Conservation (phyloP, 208 protist species). For the Leishmania aethiopica region DNA sequence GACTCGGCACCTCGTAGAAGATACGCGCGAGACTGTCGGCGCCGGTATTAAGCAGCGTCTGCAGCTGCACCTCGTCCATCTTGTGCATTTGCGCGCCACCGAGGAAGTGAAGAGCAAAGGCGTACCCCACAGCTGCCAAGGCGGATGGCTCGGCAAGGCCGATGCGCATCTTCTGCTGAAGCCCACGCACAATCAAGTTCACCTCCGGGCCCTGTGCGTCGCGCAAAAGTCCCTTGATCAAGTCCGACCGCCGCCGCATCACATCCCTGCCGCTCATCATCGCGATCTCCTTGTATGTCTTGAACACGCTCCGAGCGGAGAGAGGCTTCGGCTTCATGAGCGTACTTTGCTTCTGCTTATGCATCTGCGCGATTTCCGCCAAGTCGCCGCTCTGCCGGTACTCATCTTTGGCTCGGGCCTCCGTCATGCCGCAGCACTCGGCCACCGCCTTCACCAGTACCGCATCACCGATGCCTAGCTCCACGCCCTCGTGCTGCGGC, state of each 20-base stretch:
- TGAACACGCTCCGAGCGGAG: slow-evolving; percentile 91
- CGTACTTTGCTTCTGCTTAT: slow-evolving; percentile 85
- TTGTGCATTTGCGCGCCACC: slow-evolving; percentile 32
- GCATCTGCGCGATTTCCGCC: slow-evolving; percentile 93
- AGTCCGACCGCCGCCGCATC: slow-evolving; percentile 88
- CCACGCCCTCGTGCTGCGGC: slow-evolving; percentile 96
- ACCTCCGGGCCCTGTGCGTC: slow-evolving; percentile 92
- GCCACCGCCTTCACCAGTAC: slow-evolving; percentile 95
- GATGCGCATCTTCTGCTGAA: slow-evolving; percentile 98
- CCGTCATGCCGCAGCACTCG: slow-evolving; percentile 93
- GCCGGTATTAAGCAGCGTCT: slow-evolving; percentile 65
- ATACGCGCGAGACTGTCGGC: slow-evolving; percentile 60
- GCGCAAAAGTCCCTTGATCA: slow-evolving; percentile 95
- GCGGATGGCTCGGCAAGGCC: slow-evolving; percentile 97
- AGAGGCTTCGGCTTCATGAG: slow-evolving; percentile 93
- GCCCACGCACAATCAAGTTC: slow-evolving; percentile 95
- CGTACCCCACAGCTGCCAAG: slow-evolving; percentile 94
- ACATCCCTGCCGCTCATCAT: slow-evolving; percentile 89
- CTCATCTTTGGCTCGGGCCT: slow-evolving; percentile 83
- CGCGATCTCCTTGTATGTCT: slow-evolving; percentile 91
- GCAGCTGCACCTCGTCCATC: slow-evolving; percentile 60
- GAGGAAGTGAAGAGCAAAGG: slow-evolving; percentile 85
- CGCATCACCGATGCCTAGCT: slow-evolving; percentile 98
- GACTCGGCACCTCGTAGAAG: slow-evolving; percentile 86
- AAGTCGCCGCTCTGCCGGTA: slow-evolving; percentile 95